Conservation (phyloP, 768 basidiomycete genomes). For the Collybia mongolica region DNA sequence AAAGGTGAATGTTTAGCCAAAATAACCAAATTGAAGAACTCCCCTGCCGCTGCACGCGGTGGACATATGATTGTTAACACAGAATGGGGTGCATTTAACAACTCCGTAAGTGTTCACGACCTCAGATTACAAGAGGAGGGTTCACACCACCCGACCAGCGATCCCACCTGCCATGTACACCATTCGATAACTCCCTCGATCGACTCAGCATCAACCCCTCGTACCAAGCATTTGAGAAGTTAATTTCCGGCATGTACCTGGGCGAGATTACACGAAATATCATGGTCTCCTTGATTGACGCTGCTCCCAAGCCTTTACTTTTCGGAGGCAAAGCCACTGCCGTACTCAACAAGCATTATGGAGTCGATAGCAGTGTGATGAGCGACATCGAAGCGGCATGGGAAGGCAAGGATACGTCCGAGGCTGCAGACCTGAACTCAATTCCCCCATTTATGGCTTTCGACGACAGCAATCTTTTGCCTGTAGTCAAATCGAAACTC, state of each 20-base stretch:
- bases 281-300: constrained; percentile 79
- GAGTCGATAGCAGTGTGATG: constrained; percentile 91
- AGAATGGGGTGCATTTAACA: constrained; percentile 99
- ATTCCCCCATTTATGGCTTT: constrained; percentile 37
- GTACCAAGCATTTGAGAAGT: constrained; percentile 95
- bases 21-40: constrained; percentile 79
- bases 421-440: constrained; percentile 20
- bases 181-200: constrained; percentile 90
- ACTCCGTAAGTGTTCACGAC: constrained; percentile 56
- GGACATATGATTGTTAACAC: constrained; percentile 94
- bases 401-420: constrained; percentile 38
- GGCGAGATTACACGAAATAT: constrained; percentile 91
- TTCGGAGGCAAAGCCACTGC: constrained; percentile 79
- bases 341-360: constrained; percentile 86
- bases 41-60: constrained; percentile 53
- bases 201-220: constrained; percentile 92
- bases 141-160: constrained; percentile 45
- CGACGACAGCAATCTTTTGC: constrained; percentile 28
- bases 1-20: constrained; percentile 41
- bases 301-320: constrained; percentile 65
- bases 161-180: constrained; percentile 79
- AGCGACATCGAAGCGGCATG: constrained; percentile 80
- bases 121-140: background rate
- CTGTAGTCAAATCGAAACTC: constrained; percentile 35
- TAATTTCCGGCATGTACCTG: constrained; percentile 98